Conservation (phyloP, 2,329 filamentous ascomycete genomes). For the Cercospora nicotianae region DNA sequence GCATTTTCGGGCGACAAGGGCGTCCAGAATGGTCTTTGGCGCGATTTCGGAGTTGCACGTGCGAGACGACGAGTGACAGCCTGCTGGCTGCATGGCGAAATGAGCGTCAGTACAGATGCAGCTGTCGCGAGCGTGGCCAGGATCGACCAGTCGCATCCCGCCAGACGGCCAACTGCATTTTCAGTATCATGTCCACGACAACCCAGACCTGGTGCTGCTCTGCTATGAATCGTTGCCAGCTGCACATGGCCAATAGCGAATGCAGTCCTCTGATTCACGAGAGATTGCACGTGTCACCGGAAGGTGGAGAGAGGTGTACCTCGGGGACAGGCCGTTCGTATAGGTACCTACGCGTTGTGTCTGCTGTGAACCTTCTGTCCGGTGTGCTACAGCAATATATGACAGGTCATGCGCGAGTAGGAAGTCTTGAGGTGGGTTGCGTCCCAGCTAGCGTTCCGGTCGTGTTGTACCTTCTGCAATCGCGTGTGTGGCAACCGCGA, state of each 20-base stretch:
- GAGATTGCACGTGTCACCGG: background rate
- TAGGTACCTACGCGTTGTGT: background rate
- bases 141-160: background rate
- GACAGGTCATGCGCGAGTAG: background rate
- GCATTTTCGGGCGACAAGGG: background rate
- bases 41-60: background rate
- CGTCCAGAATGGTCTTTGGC: background rate
- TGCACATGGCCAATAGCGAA: background rate
- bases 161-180: background rate
- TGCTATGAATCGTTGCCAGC: background rate
- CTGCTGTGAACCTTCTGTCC: background rate
- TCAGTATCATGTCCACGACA: background rate
- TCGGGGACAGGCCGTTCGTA: background rate
- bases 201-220: background rate
- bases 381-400: background rate
- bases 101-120: background rate
- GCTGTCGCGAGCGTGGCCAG: background rate
- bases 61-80: background rate
- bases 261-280: background rate
- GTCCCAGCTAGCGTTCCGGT: background rate
- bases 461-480: background rate
- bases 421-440: background rate
- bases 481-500: background rate
- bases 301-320: background rate
- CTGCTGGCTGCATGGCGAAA: background rate